Evolutionary conservation across 108 stramenopile genomes (phyloP).

Genomic region (Pseudonitzschia pungens): DNA sequence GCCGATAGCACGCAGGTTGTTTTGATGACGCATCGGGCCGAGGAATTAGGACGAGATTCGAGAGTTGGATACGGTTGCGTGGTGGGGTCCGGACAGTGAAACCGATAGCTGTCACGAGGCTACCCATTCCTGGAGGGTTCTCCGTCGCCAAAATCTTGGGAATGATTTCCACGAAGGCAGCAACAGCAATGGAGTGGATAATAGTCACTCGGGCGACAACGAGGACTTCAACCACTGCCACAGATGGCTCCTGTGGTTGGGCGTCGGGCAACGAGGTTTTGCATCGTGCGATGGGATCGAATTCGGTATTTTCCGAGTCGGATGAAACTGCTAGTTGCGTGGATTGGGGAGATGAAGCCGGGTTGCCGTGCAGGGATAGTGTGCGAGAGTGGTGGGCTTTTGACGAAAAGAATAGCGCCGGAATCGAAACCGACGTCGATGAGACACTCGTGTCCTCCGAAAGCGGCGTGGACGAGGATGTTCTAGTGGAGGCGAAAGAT

Average conservation of each 20-base stretch:
- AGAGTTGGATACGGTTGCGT: constrained; percentile 48
- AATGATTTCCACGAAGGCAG: neutral
- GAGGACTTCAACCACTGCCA: too few relatives aligned
- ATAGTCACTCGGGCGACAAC: neutral
- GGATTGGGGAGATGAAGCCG: constrained; percentile 1
- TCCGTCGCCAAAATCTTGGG: neutral
- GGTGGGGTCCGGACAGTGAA: constrained; percentile 4
- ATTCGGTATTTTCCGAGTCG: neutral
- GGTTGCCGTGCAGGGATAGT: neutral
- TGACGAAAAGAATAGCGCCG: neutral
- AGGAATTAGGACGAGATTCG: constrained; percentile 57
- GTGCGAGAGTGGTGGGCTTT: constrained; percentile 6
- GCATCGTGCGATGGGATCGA: constrained; percentile 6
- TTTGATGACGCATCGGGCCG: constrained; percentile 63
- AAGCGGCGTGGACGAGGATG: neutral
- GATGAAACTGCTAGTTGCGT: neutral
- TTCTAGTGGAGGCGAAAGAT: constrained; percentile 20
- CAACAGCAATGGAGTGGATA: neutral
- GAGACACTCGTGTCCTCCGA: neutral
- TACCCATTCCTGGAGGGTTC: neutral
- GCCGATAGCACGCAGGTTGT: constrained; percentile 63
- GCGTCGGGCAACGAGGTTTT: constrained; percentile 7
- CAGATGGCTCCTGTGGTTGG: neutral
- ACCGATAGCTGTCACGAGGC: neutral
- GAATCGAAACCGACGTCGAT: neutral